Conservation (phyloP, 208 protist genomes). For the Entamoeba histolytica region DNA sequence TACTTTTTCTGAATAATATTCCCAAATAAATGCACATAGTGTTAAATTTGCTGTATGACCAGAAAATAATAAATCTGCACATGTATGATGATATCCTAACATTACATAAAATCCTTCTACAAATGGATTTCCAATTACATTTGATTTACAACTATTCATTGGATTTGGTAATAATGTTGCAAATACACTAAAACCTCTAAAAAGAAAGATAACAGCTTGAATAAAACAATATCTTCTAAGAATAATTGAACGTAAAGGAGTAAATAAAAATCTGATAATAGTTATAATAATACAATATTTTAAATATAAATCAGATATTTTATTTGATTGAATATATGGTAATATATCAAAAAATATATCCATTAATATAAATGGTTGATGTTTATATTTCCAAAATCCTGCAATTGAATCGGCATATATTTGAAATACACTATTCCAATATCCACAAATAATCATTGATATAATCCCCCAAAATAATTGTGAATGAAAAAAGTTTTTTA, state of each 20-base stretch:
- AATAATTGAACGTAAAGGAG: not conserved
- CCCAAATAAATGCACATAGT: not conserved
- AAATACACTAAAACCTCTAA: not conserved
- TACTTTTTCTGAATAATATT: not conserved
- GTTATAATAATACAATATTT: not conserved
- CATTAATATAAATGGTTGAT: not conserved
- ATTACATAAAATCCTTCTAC: not conserved
- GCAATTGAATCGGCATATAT: not conserved
- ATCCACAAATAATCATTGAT: not conserved
- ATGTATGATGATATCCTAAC: not conserved
- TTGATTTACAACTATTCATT: not conserved
- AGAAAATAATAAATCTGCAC: not conserved
- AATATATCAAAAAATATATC: not conserved
- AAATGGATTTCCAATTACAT: not conserved
- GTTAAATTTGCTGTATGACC: not conserved
- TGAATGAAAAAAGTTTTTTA: not conserved
- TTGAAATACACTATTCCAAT: not conserved
- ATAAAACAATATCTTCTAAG: not conserved
- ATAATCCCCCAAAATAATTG: not conserved
- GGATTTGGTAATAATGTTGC: not conserved
- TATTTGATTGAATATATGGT: not conserved
- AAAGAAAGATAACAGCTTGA: not conserved
- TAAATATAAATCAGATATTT: not conserved
- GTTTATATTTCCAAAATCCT: not conserved
- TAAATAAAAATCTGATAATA: not conserved